Evolutionary conservation across 768 basidiomycete genomes (phyloP).

Genomic region (Mrakia blollopis): DNA sequence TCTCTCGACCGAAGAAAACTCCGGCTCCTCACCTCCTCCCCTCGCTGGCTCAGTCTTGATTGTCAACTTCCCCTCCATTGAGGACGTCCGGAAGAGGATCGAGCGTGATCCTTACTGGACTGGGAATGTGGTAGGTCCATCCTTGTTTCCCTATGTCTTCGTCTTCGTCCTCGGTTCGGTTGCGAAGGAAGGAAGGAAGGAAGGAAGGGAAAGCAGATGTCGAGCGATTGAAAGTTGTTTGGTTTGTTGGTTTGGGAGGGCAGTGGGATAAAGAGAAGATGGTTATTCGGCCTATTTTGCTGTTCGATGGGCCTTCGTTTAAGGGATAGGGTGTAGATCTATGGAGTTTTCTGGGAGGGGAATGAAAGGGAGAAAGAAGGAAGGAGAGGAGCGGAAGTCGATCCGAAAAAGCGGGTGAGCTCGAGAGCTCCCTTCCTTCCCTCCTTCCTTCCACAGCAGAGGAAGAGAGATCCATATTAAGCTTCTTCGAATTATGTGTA

Average conservation of each 20-base stretch:
- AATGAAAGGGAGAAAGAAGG: not conserved
- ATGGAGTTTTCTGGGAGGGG: not conserved
- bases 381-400: not conserved
- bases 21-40: not conserved
- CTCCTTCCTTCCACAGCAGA: not conserved
- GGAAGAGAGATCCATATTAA: not conserved
- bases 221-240: not conserved
- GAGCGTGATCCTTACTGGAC: slow-evolving; percentile 51
- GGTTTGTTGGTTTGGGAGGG: not conserved
- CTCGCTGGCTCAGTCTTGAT: slow-evolving; percentile 54
- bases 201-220: not conserved
- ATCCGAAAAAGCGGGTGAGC: not conserved
- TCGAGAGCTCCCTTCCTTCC: no score
- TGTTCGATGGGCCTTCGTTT: not conserved
- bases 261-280: slow-evolving; percentile 61
- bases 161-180: not conserved
- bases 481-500: no score
- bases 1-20: not conserved
- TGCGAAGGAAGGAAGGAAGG: not conserved
- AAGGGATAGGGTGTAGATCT: not conserved
- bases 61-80: slow-evolving; percentile 54
- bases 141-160: not conserved
- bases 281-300: slow-evolving; percentile 50
- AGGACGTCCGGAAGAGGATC: slow-evolving; percentile 47
- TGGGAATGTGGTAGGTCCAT: slow-evolving; percentile 47